phyloP scores from a whole-genome alignment of 495 filamentous ascomycete species.

The Melanomma pulvis-pyrius region DNA sequence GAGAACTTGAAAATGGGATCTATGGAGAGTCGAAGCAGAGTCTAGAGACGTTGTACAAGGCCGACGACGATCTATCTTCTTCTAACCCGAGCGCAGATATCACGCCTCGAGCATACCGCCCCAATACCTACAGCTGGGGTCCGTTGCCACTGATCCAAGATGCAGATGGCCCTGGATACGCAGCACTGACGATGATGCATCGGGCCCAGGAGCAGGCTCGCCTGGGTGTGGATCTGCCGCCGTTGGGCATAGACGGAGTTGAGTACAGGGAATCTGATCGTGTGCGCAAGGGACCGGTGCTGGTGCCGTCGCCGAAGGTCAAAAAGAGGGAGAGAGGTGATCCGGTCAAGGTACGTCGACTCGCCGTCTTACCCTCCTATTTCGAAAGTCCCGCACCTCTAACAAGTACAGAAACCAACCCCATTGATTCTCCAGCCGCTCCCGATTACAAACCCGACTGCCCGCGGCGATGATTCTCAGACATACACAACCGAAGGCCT shows the following conservation, averaged over 20 bases:
- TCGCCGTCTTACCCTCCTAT: neutral
- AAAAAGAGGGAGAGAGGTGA: no score
- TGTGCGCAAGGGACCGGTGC: neutral
- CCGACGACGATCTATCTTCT: neutral
- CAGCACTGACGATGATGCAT: neutral
- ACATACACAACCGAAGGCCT: constrained; percentile 16
- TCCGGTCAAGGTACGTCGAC: neutral
- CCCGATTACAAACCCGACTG: neutral
- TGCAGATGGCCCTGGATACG: neutral
- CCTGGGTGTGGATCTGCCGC: neutral
- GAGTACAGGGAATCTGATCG: neutral
- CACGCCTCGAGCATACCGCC: neutral
- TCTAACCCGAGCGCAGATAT: neutral
- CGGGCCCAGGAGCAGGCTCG: neutral
- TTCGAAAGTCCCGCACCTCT: neutral
- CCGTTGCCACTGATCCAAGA: neutral
- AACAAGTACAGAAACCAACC: neutral
- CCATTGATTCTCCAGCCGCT: neutral
- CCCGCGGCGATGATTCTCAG: constrained; percentile 3
- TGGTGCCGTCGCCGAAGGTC: neutral
- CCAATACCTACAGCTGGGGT: neutral
- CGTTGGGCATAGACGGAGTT: neutral
- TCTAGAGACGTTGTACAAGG: neutral
- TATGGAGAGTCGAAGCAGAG: neutral
- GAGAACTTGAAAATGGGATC: neutral